Base-by-base conservation (phyloP, 352 stramenopile genomes). In the Globisporangium cederbergense region DNA sequence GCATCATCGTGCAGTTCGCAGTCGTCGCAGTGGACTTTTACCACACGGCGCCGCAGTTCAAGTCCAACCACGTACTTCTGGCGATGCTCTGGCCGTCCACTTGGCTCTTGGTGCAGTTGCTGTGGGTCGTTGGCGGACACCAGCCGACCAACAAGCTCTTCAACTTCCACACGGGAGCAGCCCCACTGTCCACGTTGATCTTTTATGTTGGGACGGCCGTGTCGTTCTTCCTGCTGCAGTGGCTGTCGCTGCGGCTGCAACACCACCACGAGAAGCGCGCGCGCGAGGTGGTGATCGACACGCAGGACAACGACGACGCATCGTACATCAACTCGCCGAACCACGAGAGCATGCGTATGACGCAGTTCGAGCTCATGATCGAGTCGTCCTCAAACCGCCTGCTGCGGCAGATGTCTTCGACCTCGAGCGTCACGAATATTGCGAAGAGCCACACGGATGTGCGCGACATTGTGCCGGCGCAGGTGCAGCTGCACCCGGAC, bases 31-130 rank as follows among this genome's bases (percentile, higher is more conserved):
- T 83, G 34, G 80, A 88, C 40, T 88, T 88, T 64, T 85, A 81
- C 70, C 74, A 86, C 57, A 88, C 77, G 20, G 74, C 78, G n/a
- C 75, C 77, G 6, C 71, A 78, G 42, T 87, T 85, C 64, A 83
- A 84, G 52, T 66, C 77, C 20, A 87, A 83, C 62, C 80, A 87
- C 68, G 78, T 89, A 34, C 75, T 86, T 45, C 47, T 88, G 28
- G 77, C 77, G 62, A 62, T 88, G 51, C 64, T 86, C n/a, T 88
- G 76, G 74, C 79, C 79, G 6, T 75, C 72, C 18, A 53, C 70
- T 22, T 89, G 77, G 77, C 70, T 89, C 57, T 75, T 83, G 18
- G 62, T 84, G 43, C 79, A 89, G 66, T 76, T 82, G 46, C 22
- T 81, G 22, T 89, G 79, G 79, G 68, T 89, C 62, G 55, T 85